A percentile compares a stretch with the other conserved stretches of the same genome.
phyloP scores from a whole-genome alignment of 495 filamentous ascomycete genomes.

The Podospora sp. region DNA sequence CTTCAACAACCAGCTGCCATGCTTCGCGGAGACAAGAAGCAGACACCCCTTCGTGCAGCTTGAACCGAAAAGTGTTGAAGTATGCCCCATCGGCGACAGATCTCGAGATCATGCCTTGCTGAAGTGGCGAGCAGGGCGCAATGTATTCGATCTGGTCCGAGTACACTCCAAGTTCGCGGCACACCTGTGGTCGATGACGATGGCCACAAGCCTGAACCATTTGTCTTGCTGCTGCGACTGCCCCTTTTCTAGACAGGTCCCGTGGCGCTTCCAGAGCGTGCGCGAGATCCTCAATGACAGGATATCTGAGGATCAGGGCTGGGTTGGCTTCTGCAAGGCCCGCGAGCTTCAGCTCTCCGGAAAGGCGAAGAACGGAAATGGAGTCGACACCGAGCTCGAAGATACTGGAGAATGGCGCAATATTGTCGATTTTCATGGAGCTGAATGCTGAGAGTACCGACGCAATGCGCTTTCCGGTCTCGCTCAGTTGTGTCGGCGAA shows the following conservation, averaged over 20 bases:
- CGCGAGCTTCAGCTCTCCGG: constrained; percentile 50
- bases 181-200: constrained; percentile 34
- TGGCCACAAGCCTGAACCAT: constrained; percentile 37
- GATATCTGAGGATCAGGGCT: constrained; percentile 67
- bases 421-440: constrained; percentile 40
- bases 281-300: constrained; percentile 36
- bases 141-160: constrained; percentile 64
- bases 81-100: constrained; percentile 64
- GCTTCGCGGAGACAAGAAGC: constrained; percentile 47
- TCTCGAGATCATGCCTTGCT: constrained; percentile 77
- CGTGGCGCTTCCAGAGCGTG: constrained; percentile 16
- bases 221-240: constrained; percentile 25
- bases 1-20: constrained; percentile 51
- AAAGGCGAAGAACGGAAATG: constrained; percentile 71
- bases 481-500: constrained; percentile 28
- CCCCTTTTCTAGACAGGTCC: background rate
- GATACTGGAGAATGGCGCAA: constrained; percentile 63
- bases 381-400: constrained; percentile 85
- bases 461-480: constrained; percentile 51
- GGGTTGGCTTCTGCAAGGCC: constrained; percentile 61
- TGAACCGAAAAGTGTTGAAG: constrained; percentile 69
- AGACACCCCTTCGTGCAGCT: constrained; percentile 48
- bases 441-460: constrained; percentile 55
- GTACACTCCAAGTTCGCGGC: constrained; percentile 47
- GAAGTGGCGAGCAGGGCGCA: constrained; percentile 74